phyloP scores from a whole-genome alignment of 768 basidiomycete genomes.

The Hypsizygus marmoreus region DNA sequence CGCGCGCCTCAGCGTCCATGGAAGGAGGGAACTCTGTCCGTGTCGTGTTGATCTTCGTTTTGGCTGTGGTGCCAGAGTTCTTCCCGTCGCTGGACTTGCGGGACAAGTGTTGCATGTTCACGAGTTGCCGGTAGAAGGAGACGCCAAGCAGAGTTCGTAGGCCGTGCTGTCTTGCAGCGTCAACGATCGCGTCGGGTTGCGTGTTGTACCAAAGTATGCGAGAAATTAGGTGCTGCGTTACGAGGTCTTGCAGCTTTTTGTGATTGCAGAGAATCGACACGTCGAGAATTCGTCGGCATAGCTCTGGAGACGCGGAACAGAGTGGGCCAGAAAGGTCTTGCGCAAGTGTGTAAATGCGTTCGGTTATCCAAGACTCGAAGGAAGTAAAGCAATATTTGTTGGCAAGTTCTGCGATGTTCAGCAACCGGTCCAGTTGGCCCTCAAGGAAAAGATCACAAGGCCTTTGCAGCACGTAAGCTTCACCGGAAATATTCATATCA shows the following conservation, averaged over 20 bases:
- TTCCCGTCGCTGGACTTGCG: slow-evolving; percentile 26
- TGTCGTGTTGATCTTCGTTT: slow-evolving; percentile 22
- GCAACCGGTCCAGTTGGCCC: slow-evolving; percentile 39
- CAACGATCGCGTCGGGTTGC: slow-evolving; percentile 48
- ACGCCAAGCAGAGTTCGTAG: slow-evolving; percentile 47
- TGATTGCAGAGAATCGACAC: slow-evolving; percentile 55
- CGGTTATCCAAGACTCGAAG: slow-evolving; percentile 45
- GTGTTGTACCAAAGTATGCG: slow-evolving; percentile 56
- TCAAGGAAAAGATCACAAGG: slow-evolving; percentile 39
- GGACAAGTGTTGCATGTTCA: slow-evolving; percentile 34
- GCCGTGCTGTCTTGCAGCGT: slow-evolving; percentile 43
- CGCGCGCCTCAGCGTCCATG: slow-evolving; percentile 37
- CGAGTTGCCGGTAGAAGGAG: slow-evolving; percentile 52
- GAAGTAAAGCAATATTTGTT: slow-evolving; percentile 50
- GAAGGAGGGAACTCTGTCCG: slow-evolving; percentile 30
- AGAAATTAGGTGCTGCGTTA: slow-evolving; percentile 51
- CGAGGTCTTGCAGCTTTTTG: slow-evolving; percentile 44
- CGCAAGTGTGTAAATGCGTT: slow-evolving; percentile 38
- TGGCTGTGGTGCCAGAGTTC: background rate
- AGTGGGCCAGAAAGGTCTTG: slow-evolving; percentile 32
- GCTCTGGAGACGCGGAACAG: slow-evolving; percentile 28
- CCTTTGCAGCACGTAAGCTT: slow-evolving; percentile 18
- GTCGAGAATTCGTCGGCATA: slow-evolving; percentile 49
- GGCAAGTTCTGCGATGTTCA: slow-evolving; percentile 48
- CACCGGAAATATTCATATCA: background rate